Conservation (phyloP, 202 grass and related monocot species). For the Carex sylvatica region DNA sequence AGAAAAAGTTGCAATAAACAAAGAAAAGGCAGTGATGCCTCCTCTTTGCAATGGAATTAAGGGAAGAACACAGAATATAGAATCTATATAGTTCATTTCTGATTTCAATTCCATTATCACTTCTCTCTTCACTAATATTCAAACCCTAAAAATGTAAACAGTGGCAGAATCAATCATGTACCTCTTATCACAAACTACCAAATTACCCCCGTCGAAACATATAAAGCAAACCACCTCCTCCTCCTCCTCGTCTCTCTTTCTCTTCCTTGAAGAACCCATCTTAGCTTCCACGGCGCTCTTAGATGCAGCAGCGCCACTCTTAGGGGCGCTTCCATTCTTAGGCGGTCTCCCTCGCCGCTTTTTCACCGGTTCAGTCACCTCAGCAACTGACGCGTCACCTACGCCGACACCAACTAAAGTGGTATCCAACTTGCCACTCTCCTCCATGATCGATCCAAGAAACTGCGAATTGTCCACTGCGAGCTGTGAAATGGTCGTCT, state of each 20-base stretch:
- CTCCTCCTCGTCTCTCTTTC: slow-evolving; percentile 43
- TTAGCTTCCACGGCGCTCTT: slow-evolving; percentile 27
- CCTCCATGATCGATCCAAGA: slow-evolving; percentile 64
- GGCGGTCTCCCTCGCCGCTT: slow-evolving; percentile 69
- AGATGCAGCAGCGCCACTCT: slow-evolving; percentile 23
- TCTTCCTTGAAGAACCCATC: slow-evolving; percentile 14
- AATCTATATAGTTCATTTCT: slow-evolving; percentile 2
- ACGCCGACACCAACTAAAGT: not conserved
- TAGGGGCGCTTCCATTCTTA: slow-evolving; percentile 33
- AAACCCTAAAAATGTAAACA: not conserved
- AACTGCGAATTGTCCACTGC: slow-evolving; percentile 54
- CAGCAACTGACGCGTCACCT: not conserved
- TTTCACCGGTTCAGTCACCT: slow-evolving; percentile 38
- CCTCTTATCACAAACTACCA: slow-evolving; percentile 95
- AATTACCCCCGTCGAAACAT: slow-evolving; percentile 92
- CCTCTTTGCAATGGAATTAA: not conserved
- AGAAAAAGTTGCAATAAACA: not conserved
- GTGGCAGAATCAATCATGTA: slow-evolving; percentile 19
- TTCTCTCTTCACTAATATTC: slow-evolving; percentile 1
- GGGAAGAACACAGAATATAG: not conserved
- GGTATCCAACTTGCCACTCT: not conserved
- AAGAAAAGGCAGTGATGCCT: not conserved
- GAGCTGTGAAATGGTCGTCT: slow-evolving; percentile 4
- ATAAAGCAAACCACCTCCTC: slow-evolving; percentile 99
- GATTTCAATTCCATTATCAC: slow-evolving; percentile 20